Evolutionary conservation across 1,139 yeast species (phyloP), one percentile per base, ranked within the genome.

Genomic region (Suhomyces terraborum): DNA sequence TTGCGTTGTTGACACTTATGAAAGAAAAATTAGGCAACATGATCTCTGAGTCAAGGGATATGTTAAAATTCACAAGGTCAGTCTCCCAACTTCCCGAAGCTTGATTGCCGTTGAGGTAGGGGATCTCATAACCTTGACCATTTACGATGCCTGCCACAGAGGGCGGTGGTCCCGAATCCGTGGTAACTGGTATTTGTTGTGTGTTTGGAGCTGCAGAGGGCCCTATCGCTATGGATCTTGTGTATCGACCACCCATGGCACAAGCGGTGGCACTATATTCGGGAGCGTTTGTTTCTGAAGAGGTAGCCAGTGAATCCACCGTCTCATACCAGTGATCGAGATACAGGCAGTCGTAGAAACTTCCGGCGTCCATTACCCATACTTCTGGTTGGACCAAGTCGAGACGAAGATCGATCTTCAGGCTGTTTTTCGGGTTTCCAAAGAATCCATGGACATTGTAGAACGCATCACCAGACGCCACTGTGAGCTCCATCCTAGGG

Each of bases 311-410:
- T 12, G 32, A 24, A 7, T 17, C 29, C 18, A 41, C 59, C 2
- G 56, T 48, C 7, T 44, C 32, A 49, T 51, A 52, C 65, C 66
- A 65, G 1, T 13, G 20, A 32, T 48, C 42, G 7, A 63, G 36
- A 13, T 53, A 48, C 6, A 43, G 31, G 49, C 75, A 69, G 26
- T 52, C 54, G 30, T 49, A 49, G 37, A 65, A 52, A 3, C 46
- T 38, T 9, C 55, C 43, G 4, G 57, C 57, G 43, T 64, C 58
- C 61, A 69, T 50, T 1, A 64, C 70, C 73, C 73, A 69, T 1
- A 66, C 35, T 17, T 67, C 69, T 4, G 72, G 68, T 43, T 67
- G 75, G 10, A 59, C 28, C 5, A 64, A 23, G 46, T 69, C 75
- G 31, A 68, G 40, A 17, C 72, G 43, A 14, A 69, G 45, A 9